Base-by-base conservation (phyloP, 805 yeast species). In the Isabelozyma rhagii region DNA sequence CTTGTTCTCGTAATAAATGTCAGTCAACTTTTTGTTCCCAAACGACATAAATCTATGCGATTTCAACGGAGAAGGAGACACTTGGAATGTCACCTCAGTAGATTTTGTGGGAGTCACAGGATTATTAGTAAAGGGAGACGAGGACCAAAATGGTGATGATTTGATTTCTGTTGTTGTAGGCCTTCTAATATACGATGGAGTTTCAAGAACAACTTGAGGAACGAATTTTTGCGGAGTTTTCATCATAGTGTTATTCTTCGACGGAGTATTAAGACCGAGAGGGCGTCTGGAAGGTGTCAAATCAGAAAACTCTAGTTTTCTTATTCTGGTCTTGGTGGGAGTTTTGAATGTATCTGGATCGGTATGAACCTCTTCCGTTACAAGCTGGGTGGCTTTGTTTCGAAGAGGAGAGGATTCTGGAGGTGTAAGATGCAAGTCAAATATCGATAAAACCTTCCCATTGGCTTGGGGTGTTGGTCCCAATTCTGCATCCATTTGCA, bases 401-500 rank as follows among this genome's bases (percentile, higher is more conserved):
- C 63, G 68, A 44, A 70, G 51, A 2, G 79, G 78, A 1, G 77
- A 71, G 2, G 77, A 71, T 46, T 72, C 75, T 5, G 77, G 78
- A 0, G 77, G 77, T 5, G 77, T 71, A 52, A 69, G 46, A 39
- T 63, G 53, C 47, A 83, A 71, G 52, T 89, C 96, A 60, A 89
- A 85, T 4, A 89, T 73, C 14, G 94, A 83, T 34, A 87, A 63
- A 0, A 88, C 87, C 47, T 85, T 79, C 0, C 97, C 97, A 52
- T 84, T 77, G 8, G 89, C 77, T 57, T 89, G 96, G 0, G 97
- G 97, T 0, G 97, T 89, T 0, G 97, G 97, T 0, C 96, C 96
- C 10, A 89, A 62, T 51, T 82, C 87, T 3, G 66, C 62, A 15
- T 51, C 48, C 13, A 15, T 39, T 39, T 39, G 15, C 41, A n/a